These are phyloP conservation scores for Dryas integrifolia DNA, from an alignment of 331 rosid genomes.

Conservation along the genomic window DNA sequence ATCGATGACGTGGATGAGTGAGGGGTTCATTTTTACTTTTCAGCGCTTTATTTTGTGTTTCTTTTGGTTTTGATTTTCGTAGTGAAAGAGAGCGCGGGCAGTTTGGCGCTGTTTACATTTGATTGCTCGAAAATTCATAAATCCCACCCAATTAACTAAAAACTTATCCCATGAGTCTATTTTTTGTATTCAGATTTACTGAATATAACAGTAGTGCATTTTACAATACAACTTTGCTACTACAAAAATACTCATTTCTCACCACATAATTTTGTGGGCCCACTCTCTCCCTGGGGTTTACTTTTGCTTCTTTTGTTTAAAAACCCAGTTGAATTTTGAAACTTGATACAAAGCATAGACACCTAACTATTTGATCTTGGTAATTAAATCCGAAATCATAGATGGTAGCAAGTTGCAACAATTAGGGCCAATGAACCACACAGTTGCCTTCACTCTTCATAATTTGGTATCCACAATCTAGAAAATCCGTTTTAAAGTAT, in stretches of 20 bases:
- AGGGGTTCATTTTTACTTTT: neutral
- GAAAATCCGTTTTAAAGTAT: too few species aligned
- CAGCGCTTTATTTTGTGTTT: slow-evolving; percentile 7
- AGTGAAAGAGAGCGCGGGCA: slow-evolving; percentile 12
- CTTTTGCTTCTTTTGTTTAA: neutral
- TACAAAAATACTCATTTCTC: neutral
- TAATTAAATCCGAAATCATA: too few species aligned
- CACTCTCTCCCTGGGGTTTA: neutral
- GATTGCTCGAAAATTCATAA: too few species aligned
- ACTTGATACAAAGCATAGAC: too few species aligned
- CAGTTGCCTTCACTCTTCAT: too few species aligned
- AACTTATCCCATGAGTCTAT: too few species aligned
- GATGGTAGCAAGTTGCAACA: too few species aligned
- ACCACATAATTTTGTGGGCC: neutral
- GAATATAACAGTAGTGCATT: neutral
- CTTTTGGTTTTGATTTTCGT: slow-evolving; percentile 7
- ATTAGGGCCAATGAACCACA: too few species aligned
- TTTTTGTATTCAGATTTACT: neutral
- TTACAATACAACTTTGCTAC: neutral
- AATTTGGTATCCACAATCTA: too few species aligned
- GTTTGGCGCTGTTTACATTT: slow-evolving; percentile 1
- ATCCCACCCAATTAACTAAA: too few species aligned
- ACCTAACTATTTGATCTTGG: too few species aligned
- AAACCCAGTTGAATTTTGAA: too few species aligned
- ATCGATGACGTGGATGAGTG: slow-evolving; percentile 27